phyloP scores from a whole-genome alignment of 2,329 filamentous ascomycete genomes.

The Phyllosticta ampelicida region DNA sequence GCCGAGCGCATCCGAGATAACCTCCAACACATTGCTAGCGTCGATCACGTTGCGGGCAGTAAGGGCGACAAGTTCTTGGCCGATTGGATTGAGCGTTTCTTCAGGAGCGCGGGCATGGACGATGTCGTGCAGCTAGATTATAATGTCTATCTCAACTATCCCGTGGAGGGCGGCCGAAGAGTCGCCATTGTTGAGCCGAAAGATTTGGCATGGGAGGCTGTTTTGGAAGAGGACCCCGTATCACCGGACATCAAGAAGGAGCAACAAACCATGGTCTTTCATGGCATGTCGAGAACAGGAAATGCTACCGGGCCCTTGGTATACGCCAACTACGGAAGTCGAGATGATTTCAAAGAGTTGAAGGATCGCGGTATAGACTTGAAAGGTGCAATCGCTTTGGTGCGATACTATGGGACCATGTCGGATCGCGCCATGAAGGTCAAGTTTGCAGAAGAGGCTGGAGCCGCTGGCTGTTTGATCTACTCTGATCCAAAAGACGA shows the following conservation, averaged over 20 bases:
- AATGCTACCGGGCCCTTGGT: constrained; percentile 78
- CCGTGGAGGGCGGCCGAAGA: constrained; percentile 61
- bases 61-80: constrained; percentile 83
- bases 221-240: constrained; percentile 65
- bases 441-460: constrained; percentile 77
- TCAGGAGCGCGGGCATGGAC: constrained; percentile 62
- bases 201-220: constrained; percentile 64
- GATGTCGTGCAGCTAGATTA: constrained; percentile 60
- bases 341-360: constrained; percentile 68
- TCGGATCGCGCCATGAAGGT: constrained; percentile 69
- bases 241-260: constrained; percentile 35
- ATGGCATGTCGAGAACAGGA: constrained; percentile 78
- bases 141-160: constrained; percentile 85
- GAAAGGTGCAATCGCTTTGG: constrained; percentile 71
- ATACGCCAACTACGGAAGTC: constrained; percentile 85
- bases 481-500: constrained; percentile 87
- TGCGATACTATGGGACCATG: constrained; percentile 68
- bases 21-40: constrained; percentile 66
- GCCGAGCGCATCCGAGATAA: constrained; percentile 52
- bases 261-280: constrained; percentile 66
- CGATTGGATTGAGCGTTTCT: constrained; percentile 71
- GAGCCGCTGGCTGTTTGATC: constrained; percentile 77
- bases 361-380: constrained; percentile 61
- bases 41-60: constrained; percentile 87
- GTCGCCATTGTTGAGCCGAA: constrained; percentile 69